These are phyloP conservation scores for Exobasidium cylindrosporum DNA, from an alignment of 1,284 basidiomycete species.

Conservation along the genomic window DNA sequence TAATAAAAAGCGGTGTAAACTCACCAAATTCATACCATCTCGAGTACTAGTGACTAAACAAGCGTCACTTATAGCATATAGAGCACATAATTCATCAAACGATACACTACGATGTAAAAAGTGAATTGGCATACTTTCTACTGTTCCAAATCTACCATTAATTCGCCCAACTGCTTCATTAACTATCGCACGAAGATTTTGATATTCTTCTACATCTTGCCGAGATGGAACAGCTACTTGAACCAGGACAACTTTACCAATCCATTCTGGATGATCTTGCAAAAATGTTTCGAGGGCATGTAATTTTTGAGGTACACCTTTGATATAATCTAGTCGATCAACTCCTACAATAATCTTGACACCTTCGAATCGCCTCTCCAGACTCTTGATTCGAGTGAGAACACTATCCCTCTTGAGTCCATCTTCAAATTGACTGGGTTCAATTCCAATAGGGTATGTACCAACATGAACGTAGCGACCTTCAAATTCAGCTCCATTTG, in stretches of 20 bases:
- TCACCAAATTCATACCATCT: constrained; percentile 96
- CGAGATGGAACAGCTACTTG: constrained; percentile 96
- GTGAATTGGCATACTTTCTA: constrained; percentile 98
- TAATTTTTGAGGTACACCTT: constrained; percentile 96
- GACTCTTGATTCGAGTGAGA: constrained; percentile 71
- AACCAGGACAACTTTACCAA: constrained; percentile 94
- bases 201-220: constrained; percentile 98
- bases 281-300: constrained; percentile 95
- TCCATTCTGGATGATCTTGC: constrained; percentile 96
- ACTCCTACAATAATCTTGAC: constrained; percentile 98
- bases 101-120: constrained; percentile 81
- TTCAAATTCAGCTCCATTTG: constrained; percentile 91
- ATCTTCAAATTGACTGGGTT: constrained; percentile 84
- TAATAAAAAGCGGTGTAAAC: too few relatives aligned
- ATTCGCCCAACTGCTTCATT: constrained; percentile 97
- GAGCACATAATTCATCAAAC: constrained; percentile 91
- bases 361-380: constrained; percentile 85
- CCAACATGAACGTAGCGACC: constrained; percentile 93
- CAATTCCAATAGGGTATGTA: constrained; percentile 98
- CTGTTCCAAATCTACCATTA: constrained; percentile 96
- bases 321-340: constrained; percentile 97
- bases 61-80: constrained; percentile 94
- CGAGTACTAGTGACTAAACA: constrained; percentile 91
- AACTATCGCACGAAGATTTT: constrained; percentile 90
- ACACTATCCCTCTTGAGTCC: constrained; percentile 77